These are phyloP conservation scores for Plantago major DNA, from an alignment of 257 asterid genomes.

Conservation along the genomic window DNA sequence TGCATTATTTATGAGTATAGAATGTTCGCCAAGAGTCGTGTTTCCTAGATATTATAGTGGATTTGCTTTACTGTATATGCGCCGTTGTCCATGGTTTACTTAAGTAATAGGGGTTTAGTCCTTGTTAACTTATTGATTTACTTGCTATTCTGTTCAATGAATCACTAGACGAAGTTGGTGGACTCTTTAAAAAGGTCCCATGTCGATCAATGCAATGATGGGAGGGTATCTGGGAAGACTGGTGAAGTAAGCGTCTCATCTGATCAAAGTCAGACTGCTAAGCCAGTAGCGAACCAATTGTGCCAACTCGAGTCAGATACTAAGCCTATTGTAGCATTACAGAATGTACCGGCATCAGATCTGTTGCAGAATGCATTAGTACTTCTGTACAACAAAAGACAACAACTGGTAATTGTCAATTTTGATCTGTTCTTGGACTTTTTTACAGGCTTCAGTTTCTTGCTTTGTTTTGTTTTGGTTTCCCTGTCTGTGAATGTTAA, in stretches of 20 bases:
- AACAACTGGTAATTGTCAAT: slow-evolving; percentile 42
- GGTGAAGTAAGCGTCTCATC: slow-evolving; percentile 11
- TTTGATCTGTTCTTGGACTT: neutral
- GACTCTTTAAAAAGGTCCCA: slow-evolving; percentile 20
- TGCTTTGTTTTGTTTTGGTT: neutral
- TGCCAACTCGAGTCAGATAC: slow-evolving; percentile 17
- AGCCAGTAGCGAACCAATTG: slow-evolving; percentile 16
- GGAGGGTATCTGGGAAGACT: slow-evolving; percentile 18
- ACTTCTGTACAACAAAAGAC: slow-evolving; percentile 35
- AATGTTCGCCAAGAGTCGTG: no score
- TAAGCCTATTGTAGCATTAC: slow-evolving; percentile 10
- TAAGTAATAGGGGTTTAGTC: no score
- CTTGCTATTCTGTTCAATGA: no score
- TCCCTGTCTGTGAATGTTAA: neutral
- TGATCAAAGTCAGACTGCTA: slow-evolving; percentile 20
- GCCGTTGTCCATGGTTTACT: no score
- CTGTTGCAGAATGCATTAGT: slow-evolving; percentile 38
- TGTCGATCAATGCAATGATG: slow-evolving; percentile 10
- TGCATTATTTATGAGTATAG: no score
- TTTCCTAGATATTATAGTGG: no score
- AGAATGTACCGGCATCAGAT: slow-evolving; percentile 24
- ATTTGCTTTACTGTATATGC: no score
- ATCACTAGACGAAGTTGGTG: no score
- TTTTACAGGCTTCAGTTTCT: no score
- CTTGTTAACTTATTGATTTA: no score